Evolutionary conservation across 495 filamentous ascomycete species (phyloP).

Genomic region (Cryomyces minteri): DNA sequence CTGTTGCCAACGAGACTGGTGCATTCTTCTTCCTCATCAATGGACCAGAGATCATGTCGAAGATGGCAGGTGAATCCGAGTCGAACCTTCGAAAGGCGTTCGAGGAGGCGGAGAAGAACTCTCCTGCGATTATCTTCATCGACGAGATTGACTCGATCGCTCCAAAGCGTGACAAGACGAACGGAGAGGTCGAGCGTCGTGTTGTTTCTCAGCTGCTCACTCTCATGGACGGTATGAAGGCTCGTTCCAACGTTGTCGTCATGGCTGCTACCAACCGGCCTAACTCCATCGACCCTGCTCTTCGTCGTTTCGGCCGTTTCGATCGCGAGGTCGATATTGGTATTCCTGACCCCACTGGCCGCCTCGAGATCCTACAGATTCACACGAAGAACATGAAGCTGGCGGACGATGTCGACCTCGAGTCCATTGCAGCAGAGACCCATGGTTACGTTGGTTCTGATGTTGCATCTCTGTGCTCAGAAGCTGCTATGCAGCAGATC

Average conservation of each 20-base stretch:
- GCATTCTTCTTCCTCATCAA: conserved; percentile 99
- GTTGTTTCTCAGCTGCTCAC: conserved; percentile 96
- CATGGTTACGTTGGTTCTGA: conserved; percentile 99
- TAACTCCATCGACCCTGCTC: conserved; percentile 93
- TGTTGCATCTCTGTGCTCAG: conserved; percentile 95
- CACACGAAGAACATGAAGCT: conserved; percentile 99
- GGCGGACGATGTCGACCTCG: conserved; percentile 87
- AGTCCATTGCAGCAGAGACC: conserved; percentile 92
- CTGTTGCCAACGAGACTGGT: conserved; percentile 95
- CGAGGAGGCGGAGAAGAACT: conserved; percentile 99
- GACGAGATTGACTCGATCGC: conserved; percentile 98
- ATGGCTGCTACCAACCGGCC: conserved; percentile 98
- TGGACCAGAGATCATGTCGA: conserved; percentile 98
- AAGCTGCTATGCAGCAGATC: conserved; percentile 99
- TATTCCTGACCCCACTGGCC: conserved; percentile 93
- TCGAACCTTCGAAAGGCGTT: conserved; percentile 96
- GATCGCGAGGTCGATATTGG: conserved; percentile 97
- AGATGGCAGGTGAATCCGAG: conserved; percentile 98
- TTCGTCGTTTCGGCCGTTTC: conserved; percentile 94
- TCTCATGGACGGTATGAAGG: conserved; percentile 99
- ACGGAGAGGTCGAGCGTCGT: conserved; percentile 95
- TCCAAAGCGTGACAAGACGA: conserved; percentile 99
- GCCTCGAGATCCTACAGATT: conserved; percentile 95
- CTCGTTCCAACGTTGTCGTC: conserved; percentile 91
- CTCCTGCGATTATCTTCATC: conserved; percentile 97